Conservation (phyloP, 306 rosid species). For the Malus fusca region DNA sequence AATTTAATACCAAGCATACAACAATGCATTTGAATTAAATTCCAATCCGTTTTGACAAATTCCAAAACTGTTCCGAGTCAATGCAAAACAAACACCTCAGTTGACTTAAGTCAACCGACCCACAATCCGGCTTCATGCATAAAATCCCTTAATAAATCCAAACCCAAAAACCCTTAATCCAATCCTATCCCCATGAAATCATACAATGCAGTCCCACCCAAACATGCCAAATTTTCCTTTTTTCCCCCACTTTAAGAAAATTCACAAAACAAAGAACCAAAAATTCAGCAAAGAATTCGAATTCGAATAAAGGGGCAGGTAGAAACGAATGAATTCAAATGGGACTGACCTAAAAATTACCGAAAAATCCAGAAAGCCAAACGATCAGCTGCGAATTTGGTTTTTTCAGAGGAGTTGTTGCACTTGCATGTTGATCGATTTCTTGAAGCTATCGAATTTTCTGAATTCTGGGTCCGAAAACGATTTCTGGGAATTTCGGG, state of each 20-base stretch:
- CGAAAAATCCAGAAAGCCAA: neutral
- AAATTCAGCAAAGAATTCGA: neutral
- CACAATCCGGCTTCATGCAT: neutral
- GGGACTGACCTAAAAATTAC: neutral
- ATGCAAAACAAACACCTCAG: neutral
- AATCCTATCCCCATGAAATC: neutral
- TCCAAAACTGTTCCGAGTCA: neutral
- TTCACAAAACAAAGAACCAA: neutral
- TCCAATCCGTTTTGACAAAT: neutral
- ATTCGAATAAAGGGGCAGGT: neutral
- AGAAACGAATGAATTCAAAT: neutral
- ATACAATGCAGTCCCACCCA: neutral
- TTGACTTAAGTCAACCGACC: conserved; percentile 26
- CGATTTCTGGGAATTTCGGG: neutral
- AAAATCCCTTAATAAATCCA: neutral
- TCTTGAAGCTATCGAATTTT: neutral
- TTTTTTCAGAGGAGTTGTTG: neutral
- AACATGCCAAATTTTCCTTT: neutral
- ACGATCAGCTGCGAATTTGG: neutral
- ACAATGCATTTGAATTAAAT: neutral
- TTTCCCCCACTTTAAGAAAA: neutral
- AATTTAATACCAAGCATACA: no score
- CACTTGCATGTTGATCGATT: neutral
- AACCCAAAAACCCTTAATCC: neutral
- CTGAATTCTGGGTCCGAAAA: neutral